Percentiles rank a stretch among this genome's conserved stretches.
These are phyloP conservation scores for Tuber umbilicatum DNA, from an alignment of 495 filamentous ascomycete genomes.

Conservation along the genomic window DNA sequence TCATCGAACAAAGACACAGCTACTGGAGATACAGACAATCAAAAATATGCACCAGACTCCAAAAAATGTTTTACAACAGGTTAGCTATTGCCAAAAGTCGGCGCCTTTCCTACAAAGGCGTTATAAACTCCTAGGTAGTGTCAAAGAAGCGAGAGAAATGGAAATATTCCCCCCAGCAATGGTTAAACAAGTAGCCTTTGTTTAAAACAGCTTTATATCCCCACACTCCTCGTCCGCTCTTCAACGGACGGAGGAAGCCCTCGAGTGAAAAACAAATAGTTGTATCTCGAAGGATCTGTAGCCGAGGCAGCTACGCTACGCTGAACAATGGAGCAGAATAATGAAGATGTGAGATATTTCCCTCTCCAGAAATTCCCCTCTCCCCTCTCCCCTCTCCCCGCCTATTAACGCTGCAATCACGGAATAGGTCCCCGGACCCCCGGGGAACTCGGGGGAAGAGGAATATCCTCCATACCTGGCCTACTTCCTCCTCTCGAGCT, in stretches of 20 bases:
- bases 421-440: neutral
- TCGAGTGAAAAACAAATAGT: neutral
- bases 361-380: neutral
- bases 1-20: constrained; percentile 21
- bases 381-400: too few relatives aligned
- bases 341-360: neutral
- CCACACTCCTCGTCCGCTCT: neutral
- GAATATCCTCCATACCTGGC: neutral
- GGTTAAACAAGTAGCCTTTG: neutral
- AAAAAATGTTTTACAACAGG: neutral
- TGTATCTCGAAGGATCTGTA: neutral
- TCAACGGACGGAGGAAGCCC: neutral
- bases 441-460: neutral
- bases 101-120: constrained; percentile 11
- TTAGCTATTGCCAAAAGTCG: neutral
- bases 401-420: neutral
- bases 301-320: neutral
- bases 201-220: constrained; percentile 7
- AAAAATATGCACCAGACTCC: constrained; percentile 9
- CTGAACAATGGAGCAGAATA: neutral
- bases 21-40: neutral
- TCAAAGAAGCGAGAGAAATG: neutral
- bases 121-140: constrained; percentile 8
- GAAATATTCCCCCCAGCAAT: neutral
- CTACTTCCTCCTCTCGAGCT: neutral